These are phyloP conservation scores for Mesostigma viride DNA, from an alignment of 139 green algal species.

Conservation along the genomic window DNA sequence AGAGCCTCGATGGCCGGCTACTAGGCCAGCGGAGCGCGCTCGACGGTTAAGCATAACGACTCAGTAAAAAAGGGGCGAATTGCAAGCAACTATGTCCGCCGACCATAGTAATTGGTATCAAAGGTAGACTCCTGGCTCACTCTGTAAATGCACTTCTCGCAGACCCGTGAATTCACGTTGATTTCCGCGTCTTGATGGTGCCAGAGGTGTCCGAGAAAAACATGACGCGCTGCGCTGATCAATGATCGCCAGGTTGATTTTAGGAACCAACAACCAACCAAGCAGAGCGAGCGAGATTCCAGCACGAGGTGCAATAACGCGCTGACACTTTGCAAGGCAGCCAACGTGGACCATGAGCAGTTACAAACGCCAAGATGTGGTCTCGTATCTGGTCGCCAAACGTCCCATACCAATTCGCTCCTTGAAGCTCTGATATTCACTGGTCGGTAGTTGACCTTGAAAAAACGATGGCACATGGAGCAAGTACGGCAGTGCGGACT, in stretches of 20 bases:
- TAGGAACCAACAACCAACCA: neutral
- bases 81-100: neutral
- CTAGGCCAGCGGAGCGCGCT: neutral
- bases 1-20: slow-evolving; percentile 15
- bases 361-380: too few species aligned
- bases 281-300: neutral
- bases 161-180: slow-evolving; percentile 25
- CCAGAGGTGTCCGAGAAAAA: slow-evolving; percentile 27
- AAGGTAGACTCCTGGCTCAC: slow-evolving; percentile 2
- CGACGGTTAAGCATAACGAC: neutral
- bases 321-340: too few species aligned
- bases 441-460: too few species aligned
- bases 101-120: slow-evolving; percentile 4
- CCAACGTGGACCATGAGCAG: too few species aligned
- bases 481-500: too few species aligned
- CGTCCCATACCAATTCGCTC: too few species aligned
- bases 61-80: neutral
- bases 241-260: neutral
- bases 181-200: too few species aligned
- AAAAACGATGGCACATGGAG: too few species aligned
- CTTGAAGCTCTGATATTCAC: too few species aligned
- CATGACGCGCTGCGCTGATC: neutral
- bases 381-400: too few species aligned
- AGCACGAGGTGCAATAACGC: too few species aligned
- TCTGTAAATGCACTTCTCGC: slow-evolving; percentile 11